Percentiles rank a stretch among this genome's conserved stretches.
Evolutionary conservation across 208 protist genomes (phyloP).

Genomic region (Crithidia fasciculata): DNA sequence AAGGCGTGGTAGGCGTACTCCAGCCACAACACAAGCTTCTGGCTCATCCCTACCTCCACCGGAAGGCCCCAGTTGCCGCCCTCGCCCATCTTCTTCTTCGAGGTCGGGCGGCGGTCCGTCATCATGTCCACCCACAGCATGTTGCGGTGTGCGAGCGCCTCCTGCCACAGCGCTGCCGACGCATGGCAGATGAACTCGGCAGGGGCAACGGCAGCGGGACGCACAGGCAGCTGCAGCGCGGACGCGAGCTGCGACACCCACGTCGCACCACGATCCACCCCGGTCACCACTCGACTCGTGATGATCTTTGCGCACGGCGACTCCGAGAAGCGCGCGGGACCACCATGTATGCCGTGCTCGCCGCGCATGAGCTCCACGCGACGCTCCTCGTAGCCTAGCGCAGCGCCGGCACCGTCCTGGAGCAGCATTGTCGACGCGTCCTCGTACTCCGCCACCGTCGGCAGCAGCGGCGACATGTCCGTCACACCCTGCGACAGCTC

Average conservation of each 20-base stretch:
- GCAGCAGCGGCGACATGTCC: slow-evolving; percentile 12
- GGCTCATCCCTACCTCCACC: slow-evolving; percentile 32
- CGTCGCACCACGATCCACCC: not conserved
- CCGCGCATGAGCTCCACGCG: not conserved
- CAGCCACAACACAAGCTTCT: slow-evolving; percentile 41
- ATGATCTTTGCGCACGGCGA: slow-evolving; percentile 5
- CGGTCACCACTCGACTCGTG: not conserved
- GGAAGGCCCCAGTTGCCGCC: slow-evolving; percentile 28
- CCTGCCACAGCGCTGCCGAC: slow-evolving; percentile 24
- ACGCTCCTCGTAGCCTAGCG: slow-evolving; percentile 2
- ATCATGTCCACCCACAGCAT: slow-evolving; percentile 24
- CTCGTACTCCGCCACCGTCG: slow-evolving; percentile 16
- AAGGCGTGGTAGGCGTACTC: slow-evolving; percentile 29
- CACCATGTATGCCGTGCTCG: not conserved
- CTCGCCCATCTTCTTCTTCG: slow-evolving; percentile 17
- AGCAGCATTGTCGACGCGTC: slow-evolving; percentile 3
- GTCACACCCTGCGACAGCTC: not conserved
- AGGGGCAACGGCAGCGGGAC: slow-evolving; percentile 1
- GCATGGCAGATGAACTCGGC: slow-evolving; percentile 17
- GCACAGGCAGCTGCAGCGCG: slow-evolving; percentile 10
- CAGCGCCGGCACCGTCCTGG: not conserved
- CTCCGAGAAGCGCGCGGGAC: not conserved
- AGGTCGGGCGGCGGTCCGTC: slow-evolving; percentile 23
- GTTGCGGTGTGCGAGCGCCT: slow-evolving; percentile 25
- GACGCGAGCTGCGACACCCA: slow-evolving; percentile 12